A percentile compares a stretch with the other conserved stretches of the same genome.
Conservation (phyloP, 495 filamentous ascomycete species). For the Endocarpon pusillum region DNA sequence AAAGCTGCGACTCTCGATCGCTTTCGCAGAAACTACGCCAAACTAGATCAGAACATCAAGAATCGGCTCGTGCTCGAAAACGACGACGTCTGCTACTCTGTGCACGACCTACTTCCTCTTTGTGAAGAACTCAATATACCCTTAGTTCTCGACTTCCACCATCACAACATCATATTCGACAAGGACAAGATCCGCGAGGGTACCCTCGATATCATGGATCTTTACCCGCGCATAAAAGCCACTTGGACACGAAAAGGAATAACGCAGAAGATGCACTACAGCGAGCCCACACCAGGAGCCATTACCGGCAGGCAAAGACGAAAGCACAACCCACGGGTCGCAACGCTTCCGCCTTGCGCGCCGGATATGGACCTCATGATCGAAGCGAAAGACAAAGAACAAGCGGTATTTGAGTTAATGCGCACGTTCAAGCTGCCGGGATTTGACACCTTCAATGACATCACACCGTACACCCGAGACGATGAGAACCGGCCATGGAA, state of each 20-base stretch:
- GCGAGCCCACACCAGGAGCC: constrained; percentile 56
- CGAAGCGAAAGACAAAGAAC: constrained; percentile 96
- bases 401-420: constrained; percentile 92
- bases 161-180: constrained; percentile 89
- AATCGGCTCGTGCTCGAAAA: constrained; percentile 81
- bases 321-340: constrained; percentile 68
- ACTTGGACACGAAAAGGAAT: constrained; percentile 82
- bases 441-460: constrained; percentile 54
- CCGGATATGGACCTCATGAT: constrained; percentile 90
- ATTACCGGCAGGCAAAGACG: constrained; percentile 59
- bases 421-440: constrained; percentile 67
- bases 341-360: constrained; percentile 63
- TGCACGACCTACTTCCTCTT: constrained; percentile 79
- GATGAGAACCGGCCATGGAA: constrained; percentile 58
- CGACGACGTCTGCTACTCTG: constrained; percentile 78
- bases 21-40: constrained; percentile 63
- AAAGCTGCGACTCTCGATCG: constrained; percentile 67
- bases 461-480: constrained; percentile 56
- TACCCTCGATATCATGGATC: constrained; percentile 58
- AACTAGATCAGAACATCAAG: constrained; percentile 49
- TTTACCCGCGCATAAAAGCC: constrained; percentile 56
- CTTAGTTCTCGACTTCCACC: constrained; percentile 82
- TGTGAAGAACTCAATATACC: constrained; percentile 92
- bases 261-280: constrained; percentile 93
- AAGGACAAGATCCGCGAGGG: constrained; percentile 56